phyloP scores from a whole-genome alignment of 345 rosid species.

The Clarkia xantiana region DNA sequence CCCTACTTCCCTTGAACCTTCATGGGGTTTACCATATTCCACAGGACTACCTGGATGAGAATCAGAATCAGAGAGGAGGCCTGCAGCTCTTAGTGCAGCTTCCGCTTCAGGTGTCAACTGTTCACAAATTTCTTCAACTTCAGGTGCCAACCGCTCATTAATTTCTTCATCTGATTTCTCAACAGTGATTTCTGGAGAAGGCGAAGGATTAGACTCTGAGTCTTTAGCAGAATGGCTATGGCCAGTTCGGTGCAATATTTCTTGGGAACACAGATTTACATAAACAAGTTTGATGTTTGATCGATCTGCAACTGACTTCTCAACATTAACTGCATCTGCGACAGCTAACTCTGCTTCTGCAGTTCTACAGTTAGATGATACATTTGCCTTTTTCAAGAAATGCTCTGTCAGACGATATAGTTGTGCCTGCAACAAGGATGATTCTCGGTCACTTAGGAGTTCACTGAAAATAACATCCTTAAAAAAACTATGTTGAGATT shows the following conservation, averaged over 20 bases:
- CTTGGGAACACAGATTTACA: slow-evolving; percentile 88
- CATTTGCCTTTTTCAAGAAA: slow-evolving; percentile 62
- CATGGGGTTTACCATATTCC: slow-evolving; percentile 20
- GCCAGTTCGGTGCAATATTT: slow-evolving; percentile 42
- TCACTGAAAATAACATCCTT: too few relatives aligned
- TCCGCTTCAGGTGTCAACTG: slow-evolving; percentile 29
- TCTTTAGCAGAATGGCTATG: slow-evolving; percentile 16
- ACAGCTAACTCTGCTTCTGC: slow-evolving; percentile 94
- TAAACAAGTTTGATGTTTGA: slow-evolving; percentile 80
- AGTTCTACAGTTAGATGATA: slow-evolving; percentile 46
- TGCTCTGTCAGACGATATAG: slow-evolving; percentile 74
- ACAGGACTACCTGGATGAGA: slow-evolving; percentile 82
- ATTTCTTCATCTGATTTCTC: slow-evolving; percentile 21
- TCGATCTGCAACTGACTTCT: slow-evolving; percentile 64
- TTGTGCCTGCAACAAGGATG: slow-evolving; percentile 50
- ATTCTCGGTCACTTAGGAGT: too few relatives aligned
- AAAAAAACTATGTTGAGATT: too few relatives aligned
- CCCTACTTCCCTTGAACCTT: slow-evolving; percentile 27
- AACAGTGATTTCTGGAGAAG: slow-evolving; percentile 15
- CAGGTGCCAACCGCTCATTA: slow-evolving; percentile 28
- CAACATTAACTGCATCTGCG: slow-evolving; percentile 92
- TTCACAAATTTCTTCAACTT: slow-evolving; percentile 18
- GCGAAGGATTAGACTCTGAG: slow-evolving; percentile 24
- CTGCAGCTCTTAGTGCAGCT: slow-evolving; percentile 71
- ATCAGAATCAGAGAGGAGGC: slow-evolving; percentile 84